Evolutionary conservation across 2,329 filamentous ascomycete species (phyloP).

Genomic region (Albophoma yamanashiensis): DNA sequence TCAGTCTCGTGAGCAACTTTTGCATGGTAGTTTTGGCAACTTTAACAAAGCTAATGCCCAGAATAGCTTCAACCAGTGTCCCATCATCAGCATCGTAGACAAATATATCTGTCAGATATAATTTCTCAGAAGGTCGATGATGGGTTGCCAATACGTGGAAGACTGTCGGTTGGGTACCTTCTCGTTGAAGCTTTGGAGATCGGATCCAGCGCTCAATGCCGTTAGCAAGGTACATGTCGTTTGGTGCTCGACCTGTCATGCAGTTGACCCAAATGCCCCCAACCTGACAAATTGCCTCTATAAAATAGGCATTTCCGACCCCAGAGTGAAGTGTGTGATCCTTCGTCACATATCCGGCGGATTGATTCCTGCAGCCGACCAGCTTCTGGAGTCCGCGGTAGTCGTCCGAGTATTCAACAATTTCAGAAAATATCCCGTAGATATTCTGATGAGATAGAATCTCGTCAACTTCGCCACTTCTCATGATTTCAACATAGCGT

Average conservation of each 20-base stretch:
- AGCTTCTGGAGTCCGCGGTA: neutral
- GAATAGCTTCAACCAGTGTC: neutral
- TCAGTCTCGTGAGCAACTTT: neutral
- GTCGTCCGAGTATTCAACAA: neutral
- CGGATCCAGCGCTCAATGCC: neutral
- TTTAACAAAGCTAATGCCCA: neutral
- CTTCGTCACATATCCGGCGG: neutral
- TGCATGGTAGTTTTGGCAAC: neutral
- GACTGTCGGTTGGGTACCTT: neutral
- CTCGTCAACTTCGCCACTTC: constrained; percentile 16
- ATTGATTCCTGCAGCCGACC: neutral
- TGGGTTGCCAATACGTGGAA: neutral
- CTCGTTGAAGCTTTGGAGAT: neutral
- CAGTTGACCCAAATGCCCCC: neutral
- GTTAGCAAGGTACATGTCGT: neutral
- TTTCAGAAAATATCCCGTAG: neutral
- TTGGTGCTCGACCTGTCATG: neutral
- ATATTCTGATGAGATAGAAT: constrained; percentile 10
- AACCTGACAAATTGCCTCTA: neutral
- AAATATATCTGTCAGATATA: neutral
- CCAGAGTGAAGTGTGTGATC: neutral
- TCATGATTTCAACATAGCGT: constrained; percentile 17
- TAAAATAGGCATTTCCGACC: neutral
- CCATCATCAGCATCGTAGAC: neutral
- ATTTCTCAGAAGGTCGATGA: neutral